A percentile compares a stretch with the other conserved stretches of the same genome.
phyloP scores from a whole-genome alignment of 345 rosid genomes.

The Cochlearia excelsa region DNA sequence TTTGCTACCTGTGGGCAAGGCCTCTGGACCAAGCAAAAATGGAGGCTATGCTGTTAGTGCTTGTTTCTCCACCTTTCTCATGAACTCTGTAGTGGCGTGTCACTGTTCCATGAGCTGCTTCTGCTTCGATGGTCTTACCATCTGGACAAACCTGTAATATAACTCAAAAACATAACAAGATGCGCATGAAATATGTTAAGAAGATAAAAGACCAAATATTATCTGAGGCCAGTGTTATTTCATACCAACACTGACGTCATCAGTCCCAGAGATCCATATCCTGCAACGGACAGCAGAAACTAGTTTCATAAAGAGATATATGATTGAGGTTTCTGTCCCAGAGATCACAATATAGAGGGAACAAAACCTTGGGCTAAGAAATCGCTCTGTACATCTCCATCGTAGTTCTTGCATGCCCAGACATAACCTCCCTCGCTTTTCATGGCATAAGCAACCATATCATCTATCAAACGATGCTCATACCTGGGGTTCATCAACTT shows the following conservation, averaged over 20 bases:
- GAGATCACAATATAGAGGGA: slow-evolving; percentile 9
- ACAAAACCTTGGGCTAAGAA: slow-evolving; percentile 86
- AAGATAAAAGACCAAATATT: slow-evolving; percentile 6
- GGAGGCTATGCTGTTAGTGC: slow-evolving; percentile 88
- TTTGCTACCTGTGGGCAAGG: slow-evolving; percentile 65
- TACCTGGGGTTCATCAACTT: slow-evolving; percentile 49
- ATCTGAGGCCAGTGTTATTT: slow-evolving; percentile 3
- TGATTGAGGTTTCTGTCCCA: neutral
- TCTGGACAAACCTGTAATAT: slow-evolving; percentile 79
- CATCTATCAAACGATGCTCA: slow-evolving; percentile 96
- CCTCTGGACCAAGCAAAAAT: slow-evolving; percentile 88
- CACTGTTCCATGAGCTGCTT: slow-evolving; percentile 88
- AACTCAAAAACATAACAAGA: neutral
- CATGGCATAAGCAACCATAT: slow-evolving; percentile 93
- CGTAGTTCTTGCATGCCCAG: slow-evolving; percentile 98
- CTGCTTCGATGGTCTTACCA: slow-evolving; percentile 84
- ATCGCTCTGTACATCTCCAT: slow-evolving; percentile 99
- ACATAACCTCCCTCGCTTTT: slow-evolving; percentile 95
- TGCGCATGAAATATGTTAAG: neutral
- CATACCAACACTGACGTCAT: slow-evolving; percentile 94
- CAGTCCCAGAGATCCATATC: slow-evolving; percentile 95
- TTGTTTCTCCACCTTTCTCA: slow-evolving; percentile 83
- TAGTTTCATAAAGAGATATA: slow-evolving; percentile 9
- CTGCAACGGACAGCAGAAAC: slow-evolving; percentile 38
- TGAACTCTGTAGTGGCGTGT: slow-evolving; percentile 84